Base-by-base conservation (phyloP, 352 stramenopile genomes). In the Hyaloperonospora arabidopsidis region DNA sequence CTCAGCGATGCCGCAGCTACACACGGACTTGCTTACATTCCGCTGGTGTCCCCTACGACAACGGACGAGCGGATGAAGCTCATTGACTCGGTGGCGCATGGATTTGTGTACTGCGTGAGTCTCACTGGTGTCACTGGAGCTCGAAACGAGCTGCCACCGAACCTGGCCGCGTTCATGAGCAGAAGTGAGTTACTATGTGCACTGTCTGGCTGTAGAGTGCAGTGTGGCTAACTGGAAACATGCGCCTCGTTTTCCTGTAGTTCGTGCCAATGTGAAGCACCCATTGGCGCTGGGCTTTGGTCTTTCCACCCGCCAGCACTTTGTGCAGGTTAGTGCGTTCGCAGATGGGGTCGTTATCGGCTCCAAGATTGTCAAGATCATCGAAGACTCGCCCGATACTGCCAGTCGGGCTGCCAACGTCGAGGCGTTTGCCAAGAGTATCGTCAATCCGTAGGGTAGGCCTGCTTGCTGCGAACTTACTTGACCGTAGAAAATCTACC, bases 241-340 rank as follows among this genome's bases (percentile, higher is more conserved):
- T 44, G 23, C 49, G 47, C 34, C 64, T 49, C 55, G 10, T n/a
- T 59, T 41, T 25, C 28, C 45, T 54, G 5, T 48, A 90, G 84
- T 93, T 61, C 84, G 84, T 56, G 72, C 70, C 45, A 84, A 90
- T 58, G 79, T 92, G 44, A 89, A 83, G 64, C 66, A 85, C 54
- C 95, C 96, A 17, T 72, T 98, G 10, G 95, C 93, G 22, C 86
- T 99, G 12, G 97, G 97, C 47, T 99, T 99, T 69, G 97, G 97
- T 21, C 92, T 99, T 40, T 98, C 91, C 29, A 97, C 76, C 38
- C 88, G 89, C 23, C 69, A 97, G 49, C 90, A 97, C 62, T 91
- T 93, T 41, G 40, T 86, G 17, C 84, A 96, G 72, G 95, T 97
- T 1, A 86, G 92, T 46, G 76, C 82, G 34, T 76, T 98, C 21